Conservation (phyloP, 2,329 filamentous ascomycete species). For the Beauveria medogensis region DNA sequence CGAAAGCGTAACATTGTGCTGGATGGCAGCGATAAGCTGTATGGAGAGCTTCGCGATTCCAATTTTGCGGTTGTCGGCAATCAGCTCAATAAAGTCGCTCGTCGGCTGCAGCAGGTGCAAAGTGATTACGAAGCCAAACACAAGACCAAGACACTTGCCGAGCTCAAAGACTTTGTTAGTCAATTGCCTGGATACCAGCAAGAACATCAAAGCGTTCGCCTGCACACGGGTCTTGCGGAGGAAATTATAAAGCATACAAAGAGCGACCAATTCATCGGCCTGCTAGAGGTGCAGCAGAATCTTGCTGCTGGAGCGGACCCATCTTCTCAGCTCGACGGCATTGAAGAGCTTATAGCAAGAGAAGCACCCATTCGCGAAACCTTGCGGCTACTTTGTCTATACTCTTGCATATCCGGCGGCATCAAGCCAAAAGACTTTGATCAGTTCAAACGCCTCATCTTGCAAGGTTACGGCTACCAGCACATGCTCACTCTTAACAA, state of each 20-base stretch:
- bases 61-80: conserved; percentile 94
- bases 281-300: conserved; percentile 92
- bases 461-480: conserved; percentile 92
- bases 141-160: conserved; percentile 76
- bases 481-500: conserved; percentile 84
- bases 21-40: conserved; percentile 83
- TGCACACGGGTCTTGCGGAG: conserved; percentile 86
- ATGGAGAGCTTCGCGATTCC: conserved; percentile 76
- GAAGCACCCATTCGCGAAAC: conserved; percentile 75
- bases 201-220: conserved; percentile 85
- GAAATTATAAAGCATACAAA: conserved; percentile 92
- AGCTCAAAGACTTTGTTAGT: conserved; percentile 90
- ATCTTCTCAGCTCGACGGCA: conserved; percentile 77
- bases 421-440: conserved; percentile 86
- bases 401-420: conserved; percentile 83
- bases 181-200: conserved; percentile 88
- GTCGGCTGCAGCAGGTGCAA: conserved; percentile 74
- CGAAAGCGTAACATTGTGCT: conserved; percentile 82
- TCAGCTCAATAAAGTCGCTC: conserved; percentile 81
- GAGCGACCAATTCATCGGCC: conserved; percentile 78
- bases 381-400: conserved; percentile 78
- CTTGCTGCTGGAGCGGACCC: conserved; percentile 85
- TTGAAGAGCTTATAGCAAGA: conserved; percentile 90
- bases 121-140: conserved; percentile 86
- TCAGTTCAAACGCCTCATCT: conserved; percentile 74